These are phyloP conservation scores for Calonectria pteridis DNA, from an alignment of 2,329 filamentous ascomycete genomes.

Conservation along the genomic window DNA sequence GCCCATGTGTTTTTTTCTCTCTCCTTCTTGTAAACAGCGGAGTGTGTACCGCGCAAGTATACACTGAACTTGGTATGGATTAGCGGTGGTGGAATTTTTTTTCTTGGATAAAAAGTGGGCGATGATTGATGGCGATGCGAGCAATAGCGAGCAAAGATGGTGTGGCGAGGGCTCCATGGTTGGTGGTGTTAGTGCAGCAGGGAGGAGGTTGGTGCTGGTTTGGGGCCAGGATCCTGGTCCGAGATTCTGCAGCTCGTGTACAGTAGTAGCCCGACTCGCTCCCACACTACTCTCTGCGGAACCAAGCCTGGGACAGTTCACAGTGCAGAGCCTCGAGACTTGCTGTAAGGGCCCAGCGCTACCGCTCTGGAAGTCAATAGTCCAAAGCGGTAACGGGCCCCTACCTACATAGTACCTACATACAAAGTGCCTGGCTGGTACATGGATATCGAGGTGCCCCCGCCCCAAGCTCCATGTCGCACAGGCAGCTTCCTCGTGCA, in stretches of 20 bases:
- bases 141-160: constrained; percentile 9
- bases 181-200: constrained; percentile 1
- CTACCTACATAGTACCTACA: not conserved
- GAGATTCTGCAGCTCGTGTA: constrained; percentile 2
- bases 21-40: not conserved
- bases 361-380: not conserved
- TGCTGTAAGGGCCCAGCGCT: constrained; percentile 8
- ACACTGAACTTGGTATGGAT: constrained; percentile 13
- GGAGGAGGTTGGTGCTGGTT: constrained; percentile 2
- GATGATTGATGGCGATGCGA: not conserved
- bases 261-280: not conserved
- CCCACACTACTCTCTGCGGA: not conserved
- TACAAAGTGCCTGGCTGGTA: not conserved
- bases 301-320: not conserved
- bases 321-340: not conserved
- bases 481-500: constrained; percentile 12
- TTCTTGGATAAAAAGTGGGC: constrained; percentile 5
- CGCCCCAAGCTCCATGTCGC: constrained; percentile 1
- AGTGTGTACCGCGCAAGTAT: not conserved
- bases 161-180: constrained; percentile 17
- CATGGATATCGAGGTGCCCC: not conserved
- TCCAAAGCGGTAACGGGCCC: not conserved
- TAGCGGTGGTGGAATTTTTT: not conserved
- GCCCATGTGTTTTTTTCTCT: not conserved
- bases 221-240: constrained; percentile 12